phyloP scores from a whole-genome alignment of 306 rosid genomes.

The Fagus crenata region DNA sequence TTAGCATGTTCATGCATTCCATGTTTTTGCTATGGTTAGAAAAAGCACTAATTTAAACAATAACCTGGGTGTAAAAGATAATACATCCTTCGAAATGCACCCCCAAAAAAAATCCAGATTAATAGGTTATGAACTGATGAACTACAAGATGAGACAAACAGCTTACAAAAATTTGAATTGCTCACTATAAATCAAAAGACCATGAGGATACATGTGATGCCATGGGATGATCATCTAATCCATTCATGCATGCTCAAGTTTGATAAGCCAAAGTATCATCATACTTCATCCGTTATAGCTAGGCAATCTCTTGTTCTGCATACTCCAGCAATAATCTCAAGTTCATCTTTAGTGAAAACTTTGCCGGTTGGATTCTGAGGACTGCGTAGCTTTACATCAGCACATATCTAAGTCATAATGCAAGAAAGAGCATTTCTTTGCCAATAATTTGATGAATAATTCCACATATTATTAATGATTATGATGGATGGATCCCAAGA shows the following conservation, averaged over 20 bases:
- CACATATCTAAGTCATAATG: conserved; percentile 25
- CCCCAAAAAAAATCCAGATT: not conserved
- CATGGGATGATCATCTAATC: conserved; percentile 15
- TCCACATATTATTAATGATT: not conserved
- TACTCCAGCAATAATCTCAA: conserved; percentile 68
- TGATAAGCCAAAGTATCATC: conserved; percentile 24
- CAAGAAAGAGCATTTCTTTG: conserved; percentile 23
- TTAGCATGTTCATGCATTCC: not conserved
- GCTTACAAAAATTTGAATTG: not conserved
- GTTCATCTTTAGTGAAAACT: conserved; percentile 79
- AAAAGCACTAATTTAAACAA: not conserved
- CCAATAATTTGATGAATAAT: not conserved
- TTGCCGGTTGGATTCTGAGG: conserved; percentile 97
- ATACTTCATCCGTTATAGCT: conserved; percentile 92
- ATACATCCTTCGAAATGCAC: not conserved
- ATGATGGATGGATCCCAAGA: not conserved
- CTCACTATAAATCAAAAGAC: conserved; percentile 1
- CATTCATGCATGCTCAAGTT: conserved; percentile 24
- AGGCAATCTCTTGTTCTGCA: conserved; percentile 56
- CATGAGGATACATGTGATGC: conserved; percentile 11
- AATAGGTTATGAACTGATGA: not conserved
- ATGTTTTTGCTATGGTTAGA: not conserved
- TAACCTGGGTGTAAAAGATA: not conserved
- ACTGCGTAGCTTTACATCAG: conserved; percentile 51
- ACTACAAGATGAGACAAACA: not conserved